A percentile compares a stretch with the other conserved stretches of the same genome.
Evolutionary conservation across 768 basidiomycete genomes (phyloP).

Genomic region (Leccinum aurantiacum): DNA sequence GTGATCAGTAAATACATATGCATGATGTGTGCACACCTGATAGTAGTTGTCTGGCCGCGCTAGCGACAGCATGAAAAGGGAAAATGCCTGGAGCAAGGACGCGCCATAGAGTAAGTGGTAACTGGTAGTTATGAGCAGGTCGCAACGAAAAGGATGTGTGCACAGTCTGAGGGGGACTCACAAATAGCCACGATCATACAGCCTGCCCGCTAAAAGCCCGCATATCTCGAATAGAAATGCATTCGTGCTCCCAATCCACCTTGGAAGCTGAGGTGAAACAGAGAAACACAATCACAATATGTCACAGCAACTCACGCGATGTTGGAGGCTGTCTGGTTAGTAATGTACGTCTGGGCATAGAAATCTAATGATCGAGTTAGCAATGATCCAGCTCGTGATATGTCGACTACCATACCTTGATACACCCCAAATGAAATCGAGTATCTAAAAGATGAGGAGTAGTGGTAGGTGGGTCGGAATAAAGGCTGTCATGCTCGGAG

Average conservation of each 20-base stretch:
- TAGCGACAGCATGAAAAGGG: constrained; percentile 48
- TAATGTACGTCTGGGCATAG: constrained; percentile 39
- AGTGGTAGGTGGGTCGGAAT: background rate
- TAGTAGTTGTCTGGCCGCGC: constrained; percentile 43
- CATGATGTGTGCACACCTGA: constrained; percentile 32
- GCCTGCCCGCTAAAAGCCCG: constrained; percentile 46
- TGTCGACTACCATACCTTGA: constrained; percentile 33
- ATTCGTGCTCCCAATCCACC: constrained; percentile 52
- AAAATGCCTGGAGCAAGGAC: constrained; percentile 30
- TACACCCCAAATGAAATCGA: constrained; percentile 43
- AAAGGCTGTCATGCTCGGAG: background rate
- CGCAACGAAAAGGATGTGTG: background rate
- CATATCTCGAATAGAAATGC: constrained; percentile 45
- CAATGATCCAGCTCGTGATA: background rate
- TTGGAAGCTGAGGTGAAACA: constrained; percentile 11
- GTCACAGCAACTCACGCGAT: constrained; percentile 36
- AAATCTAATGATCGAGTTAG: constrained; percentile 32
- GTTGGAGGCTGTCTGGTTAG: constrained; percentile 36
- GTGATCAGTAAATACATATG: no score
- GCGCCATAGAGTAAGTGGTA: constrained; percentile 30
- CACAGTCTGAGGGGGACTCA: constrained; percentile 20
- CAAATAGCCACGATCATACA: constrained; percentile 57
- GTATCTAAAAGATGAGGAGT: constrained; percentile 26
- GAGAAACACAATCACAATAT: background rate
- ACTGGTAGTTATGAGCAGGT: constrained; percentile 14